Conservation (phyloP, 2,329 filamentous ascomycete species). For the Fusarium pseudograminearum region DNA sequence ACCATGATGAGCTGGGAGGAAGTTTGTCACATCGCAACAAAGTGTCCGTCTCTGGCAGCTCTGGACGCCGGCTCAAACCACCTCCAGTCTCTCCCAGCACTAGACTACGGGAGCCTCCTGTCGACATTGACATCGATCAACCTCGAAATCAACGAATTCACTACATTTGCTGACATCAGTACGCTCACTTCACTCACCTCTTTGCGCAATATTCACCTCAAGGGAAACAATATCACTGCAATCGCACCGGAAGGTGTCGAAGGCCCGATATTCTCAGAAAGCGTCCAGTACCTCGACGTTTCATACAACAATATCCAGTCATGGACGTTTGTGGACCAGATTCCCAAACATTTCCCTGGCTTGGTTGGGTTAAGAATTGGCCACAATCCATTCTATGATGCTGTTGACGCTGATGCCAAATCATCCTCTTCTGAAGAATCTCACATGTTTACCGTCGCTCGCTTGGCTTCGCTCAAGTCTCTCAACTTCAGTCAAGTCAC, state of each 20-base stretch:
- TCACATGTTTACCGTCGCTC: constrained; percentile 88
- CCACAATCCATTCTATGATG: constrained; percentile 85
- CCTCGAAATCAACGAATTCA: constrained; percentile 79
- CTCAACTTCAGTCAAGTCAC: constrained; percentile 83
- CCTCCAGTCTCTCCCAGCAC: constrained; percentile 63
- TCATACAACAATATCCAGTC: constrained; percentile 76
- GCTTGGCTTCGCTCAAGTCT: constrained; percentile 73
- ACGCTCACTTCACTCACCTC: constrained; percentile 63
- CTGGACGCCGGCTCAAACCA: constrained; percentile 70
- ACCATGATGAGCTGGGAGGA: constrained; percentile 75
- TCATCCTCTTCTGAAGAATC: constrained; percentile 77
- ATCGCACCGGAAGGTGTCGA: constrained; percentile 48
- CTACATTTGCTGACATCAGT: constrained; percentile 66
- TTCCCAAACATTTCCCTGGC: constrained; percentile 77
- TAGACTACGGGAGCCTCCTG: constrained; percentile 57
- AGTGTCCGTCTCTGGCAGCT: constrained; percentile 65
- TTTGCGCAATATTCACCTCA: constrained; percentile 75
- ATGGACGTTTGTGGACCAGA: constrained; percentile 80
- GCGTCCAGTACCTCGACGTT: constrained; percentile 75
- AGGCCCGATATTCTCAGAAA: constrained; percentile 63
- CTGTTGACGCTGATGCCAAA: constrained; percentile 56
- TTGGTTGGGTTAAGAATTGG: constrained; percentile 81
- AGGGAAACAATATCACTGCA: constrained; percentile 76
- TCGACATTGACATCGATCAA: constrained; percentile 71
- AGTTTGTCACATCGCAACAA: constrained; percentile 64